phyloP scores from a whole-genome alignment of 108 stramenopile species.

The Cyclostephanos tholiformis region DNA sequence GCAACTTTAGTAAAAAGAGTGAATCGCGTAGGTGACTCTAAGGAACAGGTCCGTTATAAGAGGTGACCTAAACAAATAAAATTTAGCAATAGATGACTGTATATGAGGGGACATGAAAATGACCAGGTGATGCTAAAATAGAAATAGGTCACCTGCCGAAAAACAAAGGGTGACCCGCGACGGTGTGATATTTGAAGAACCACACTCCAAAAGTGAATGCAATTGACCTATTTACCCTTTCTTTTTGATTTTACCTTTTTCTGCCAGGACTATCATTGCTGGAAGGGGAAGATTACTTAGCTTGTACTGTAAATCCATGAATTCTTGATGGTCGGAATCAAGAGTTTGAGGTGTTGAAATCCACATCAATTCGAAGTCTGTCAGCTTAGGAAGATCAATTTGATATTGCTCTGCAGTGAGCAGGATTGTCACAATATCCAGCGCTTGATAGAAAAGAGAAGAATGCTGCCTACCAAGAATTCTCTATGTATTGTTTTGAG shows the following conservation, averaged over 20 bases:
- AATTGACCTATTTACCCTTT: too few species aligned
- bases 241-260: slow-evolving; percentile 8
- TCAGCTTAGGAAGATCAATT: slow-evolving; percentile 8
- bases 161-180: too few species aligned
- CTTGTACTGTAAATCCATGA: slow-evolving; percentile 21
- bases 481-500: background rate
- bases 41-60: too few species aligned
- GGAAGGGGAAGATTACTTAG: slow-evolving; percentile 24
- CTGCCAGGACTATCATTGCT: slow-evolving; percentile 11
- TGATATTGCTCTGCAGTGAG: background rate
- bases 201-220: too few species aligned
- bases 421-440: slow-evolving; percentile 4
- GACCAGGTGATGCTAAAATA: too few species aligned
- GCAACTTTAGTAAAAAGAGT: too few species aligned
- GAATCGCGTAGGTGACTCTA: too few species aligned
- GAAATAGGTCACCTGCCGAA: too few species aligned
- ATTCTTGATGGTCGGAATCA: slow-evolving; percentile 14
- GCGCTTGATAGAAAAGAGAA: background rate
- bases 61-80: too few species aligned
- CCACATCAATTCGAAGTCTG: background rate
- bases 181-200: too few species aligned
- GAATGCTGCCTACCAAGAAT: background rate
- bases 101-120: too few species aligned
- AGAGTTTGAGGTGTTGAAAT: slow-evolving; percentile 14
- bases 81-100: too few species aligned